Percentiles rank a stretch among this genome's conserved stretches.
Conservation (phyloP, 495 filamentous ascomycete genomes). For the Aspergillus coremiiformis region DNA sequence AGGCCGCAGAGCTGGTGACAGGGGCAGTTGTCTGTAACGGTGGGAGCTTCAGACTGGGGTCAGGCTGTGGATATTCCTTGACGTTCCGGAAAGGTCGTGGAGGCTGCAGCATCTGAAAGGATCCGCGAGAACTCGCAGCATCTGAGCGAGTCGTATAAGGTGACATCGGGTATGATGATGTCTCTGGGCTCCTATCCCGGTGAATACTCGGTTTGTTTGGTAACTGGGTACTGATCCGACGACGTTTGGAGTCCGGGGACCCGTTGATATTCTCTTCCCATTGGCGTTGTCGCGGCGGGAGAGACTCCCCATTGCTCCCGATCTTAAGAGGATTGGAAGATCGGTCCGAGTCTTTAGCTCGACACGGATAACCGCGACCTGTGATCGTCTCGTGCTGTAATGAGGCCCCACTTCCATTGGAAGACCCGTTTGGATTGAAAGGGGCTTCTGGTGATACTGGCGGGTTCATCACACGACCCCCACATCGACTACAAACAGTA, state of each 20-base stretch:
- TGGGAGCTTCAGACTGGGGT: constrained; percentile 48
- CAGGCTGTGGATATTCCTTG: constrained; percentile 22
- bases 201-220: constrained; percentile 21
- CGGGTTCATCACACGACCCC: constrained; percentile 41
- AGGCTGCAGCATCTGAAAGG: constrained; percentile 34
- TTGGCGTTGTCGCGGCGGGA: constrained; percentile 19
- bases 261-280: constrained; percentile 21
- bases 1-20: constrained; percentile 17
- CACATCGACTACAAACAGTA: constrained; percentile 37
- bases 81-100: constrained; percentile 22
- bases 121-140: constrained; percentile 22
- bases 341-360: constrained; percentile 15
- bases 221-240: constrained; percentile 39
- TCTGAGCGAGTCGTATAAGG: constrained; percentile 29
- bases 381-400: constrained; percentile 15
- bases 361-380: constrained; percentile 18
- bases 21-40: constrained; percentile 46
- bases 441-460: constrained; percentile 37
- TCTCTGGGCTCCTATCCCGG: constrained; percentile 32
- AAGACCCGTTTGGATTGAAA: constrained; percentile 22
- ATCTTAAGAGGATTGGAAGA: constrained; percentile 19
- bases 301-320: constrained; percentile 16
- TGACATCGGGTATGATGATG: constrained; percentile 25
- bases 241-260: constrained; percentile 51
- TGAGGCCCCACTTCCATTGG: constrained; percentile 12